Conservation (phyloP, 768 basidiomycete genomes). For the Tephrocybe sp. region DNA sequence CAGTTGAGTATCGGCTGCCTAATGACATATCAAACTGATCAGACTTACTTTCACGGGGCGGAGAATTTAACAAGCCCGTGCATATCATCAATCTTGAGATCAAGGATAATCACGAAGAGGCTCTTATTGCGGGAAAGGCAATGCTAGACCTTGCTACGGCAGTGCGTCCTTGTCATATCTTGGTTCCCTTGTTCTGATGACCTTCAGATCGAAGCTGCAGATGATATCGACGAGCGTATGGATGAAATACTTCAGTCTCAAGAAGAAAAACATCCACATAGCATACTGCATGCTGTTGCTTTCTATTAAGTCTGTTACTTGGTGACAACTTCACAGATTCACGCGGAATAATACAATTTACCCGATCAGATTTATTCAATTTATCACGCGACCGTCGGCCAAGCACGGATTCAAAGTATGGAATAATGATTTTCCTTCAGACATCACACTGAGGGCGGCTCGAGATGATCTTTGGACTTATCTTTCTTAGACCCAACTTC, state of each 20-base stretch:
- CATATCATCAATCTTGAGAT: slow-evolving; percentile 98
- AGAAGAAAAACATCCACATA: slow-evolving; percentile 89
- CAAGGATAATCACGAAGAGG: slow-evolving; percentile 99
- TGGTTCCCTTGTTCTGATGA: slow-evolving; percentile 12
- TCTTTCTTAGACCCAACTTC: not conserved
- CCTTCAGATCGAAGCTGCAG: slow-evolving; percentile 74
- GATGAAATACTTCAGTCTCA: slow-evolving; percentile 81
- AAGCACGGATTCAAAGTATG: too few relatives aligned
- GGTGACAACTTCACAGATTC: too few relatives aligned
- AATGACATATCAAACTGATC: not conserved
- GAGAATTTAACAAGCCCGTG: slow-evolving; percentile 90
- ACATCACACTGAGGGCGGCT: too few relatives aligned
- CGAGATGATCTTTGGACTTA: not conserved
- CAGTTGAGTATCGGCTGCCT: slow-evolving; percentile 4
- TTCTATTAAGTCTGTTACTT: slow-evolving; percentile 61
- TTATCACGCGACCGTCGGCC: too few relatives aligned
- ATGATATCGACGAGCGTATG: slow-evolving; percentile 91
- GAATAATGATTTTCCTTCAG: too few relatives aligned
- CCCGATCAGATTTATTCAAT: too few relatives aligned
- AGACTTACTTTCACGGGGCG: slow-evolving; percentile 86
- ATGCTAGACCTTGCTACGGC: slow-evolving; percentile 89
- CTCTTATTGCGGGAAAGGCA: slow-evolving; percentile 91
- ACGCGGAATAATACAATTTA: too few relatives aligned
- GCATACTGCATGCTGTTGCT: slow-evolving; percentile 84
- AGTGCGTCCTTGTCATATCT: slow-evolving; percentile 46